phyloP scores from a whole-genome alignment of 805 yeast genomes.

The Myxozyma monticola region DNA sequence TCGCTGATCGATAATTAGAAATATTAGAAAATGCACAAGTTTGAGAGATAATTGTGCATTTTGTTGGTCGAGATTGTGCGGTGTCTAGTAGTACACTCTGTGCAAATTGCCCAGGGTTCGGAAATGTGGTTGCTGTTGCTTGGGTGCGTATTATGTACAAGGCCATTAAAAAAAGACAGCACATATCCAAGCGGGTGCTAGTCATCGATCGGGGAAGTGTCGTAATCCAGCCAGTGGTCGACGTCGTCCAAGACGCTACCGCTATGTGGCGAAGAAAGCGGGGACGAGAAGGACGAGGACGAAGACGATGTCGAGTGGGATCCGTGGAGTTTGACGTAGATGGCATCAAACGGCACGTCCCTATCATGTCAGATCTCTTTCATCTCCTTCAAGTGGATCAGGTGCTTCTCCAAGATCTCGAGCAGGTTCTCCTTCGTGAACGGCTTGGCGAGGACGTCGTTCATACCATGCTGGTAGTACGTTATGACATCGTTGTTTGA shows the following conservation, averaged over 20 bases:
- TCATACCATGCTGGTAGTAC: slow-evolving; percentile 53
- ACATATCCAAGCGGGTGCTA: no score
- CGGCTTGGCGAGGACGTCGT: slow-evolving; percentile 90
- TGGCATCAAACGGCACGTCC: slow-evolving; percentile 8
- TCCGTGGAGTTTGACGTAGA: slow-evolving; percentile 8
- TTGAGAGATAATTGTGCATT: no score
- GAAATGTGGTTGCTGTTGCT: no score
- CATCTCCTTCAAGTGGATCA: slow-evolving; percentile 33
- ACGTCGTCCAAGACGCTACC: slow-evolving; percentile 6
- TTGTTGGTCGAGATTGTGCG: no score
- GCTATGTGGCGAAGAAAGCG: slow-evolving; percentile 3
- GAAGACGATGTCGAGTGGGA: not conserved
- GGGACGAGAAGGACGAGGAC: no score
- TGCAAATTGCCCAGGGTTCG: no score
- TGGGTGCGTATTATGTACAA: no score
- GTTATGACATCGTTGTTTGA: slow-evolving; percentile 75
- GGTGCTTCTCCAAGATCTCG: slow-evolving; percentile 64
- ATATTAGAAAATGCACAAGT: no score
- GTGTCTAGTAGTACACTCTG: no score
- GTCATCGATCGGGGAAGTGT: not conserved
- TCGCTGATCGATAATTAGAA: no score
- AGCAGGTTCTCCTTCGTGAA: slow-evolving; percentile 85
- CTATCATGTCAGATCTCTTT: slow-evolving; percentile 25
- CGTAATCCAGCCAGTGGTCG: slow-evolving; percentile 9
- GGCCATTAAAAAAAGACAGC: no score